phyloP scores from a whole-genome alignment of 2,329 filamentous ascomycete genomes.

The Trichophyton verrucosum region DNA sequence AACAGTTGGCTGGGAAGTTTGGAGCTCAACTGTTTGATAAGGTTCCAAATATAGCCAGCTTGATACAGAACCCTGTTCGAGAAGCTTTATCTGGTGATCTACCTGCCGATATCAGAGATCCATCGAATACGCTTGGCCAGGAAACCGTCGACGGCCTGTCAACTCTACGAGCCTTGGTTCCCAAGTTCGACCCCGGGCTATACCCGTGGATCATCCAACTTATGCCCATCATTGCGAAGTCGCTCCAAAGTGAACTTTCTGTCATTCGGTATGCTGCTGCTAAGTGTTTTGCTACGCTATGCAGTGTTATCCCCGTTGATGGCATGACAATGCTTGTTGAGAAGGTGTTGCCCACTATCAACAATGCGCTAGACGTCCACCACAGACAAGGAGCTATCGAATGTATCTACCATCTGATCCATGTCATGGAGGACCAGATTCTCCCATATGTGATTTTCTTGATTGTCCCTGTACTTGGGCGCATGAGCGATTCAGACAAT shows the following conservation, averaged over 20 bases:
- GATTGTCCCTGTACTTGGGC: conserved; percentile 87
- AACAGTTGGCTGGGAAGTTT: conserved; percentile 72
- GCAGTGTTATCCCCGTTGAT: conserved; percentile 87
- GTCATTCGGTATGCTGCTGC: conserved; percentile 94
- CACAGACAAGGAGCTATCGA: conserved; percentile 90
- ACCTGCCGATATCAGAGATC: conserved; percentile 59
- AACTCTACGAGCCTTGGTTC: conserved; percentile 79
- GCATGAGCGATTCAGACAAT: conserved; percentile 97
- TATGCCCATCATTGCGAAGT: conserved; percentile 74
- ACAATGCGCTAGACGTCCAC: conserved; percentile 75
- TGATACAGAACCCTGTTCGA: conserved; percentile 71
- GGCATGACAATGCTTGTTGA: conserved; percentile 95
- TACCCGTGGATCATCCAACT: conserved; percentile 71
- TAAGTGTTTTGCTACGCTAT: conserved; percentile 93
- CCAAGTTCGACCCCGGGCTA: conserved; percentile 66
- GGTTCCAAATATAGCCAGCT: conserved; percentile 65
- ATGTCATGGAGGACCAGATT: conserved; percentile 94
- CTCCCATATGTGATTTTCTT: conserved; percentile 97
- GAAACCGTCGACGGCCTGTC: conserved; percentile 91
- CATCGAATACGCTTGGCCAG: conserved; percentile 67
- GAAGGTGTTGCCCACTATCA: conserved; percentile 82
- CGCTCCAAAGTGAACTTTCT: conserved; percentile 73
- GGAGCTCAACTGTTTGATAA: conserved; percentile 64
- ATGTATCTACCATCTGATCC: conserved; percentile 90
- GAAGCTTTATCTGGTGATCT: conserved; percentile 61